Evolutionary conservation across 1,139 yeast species (phyloP).

Genomic region (Fermentozyma sake): DNA sequence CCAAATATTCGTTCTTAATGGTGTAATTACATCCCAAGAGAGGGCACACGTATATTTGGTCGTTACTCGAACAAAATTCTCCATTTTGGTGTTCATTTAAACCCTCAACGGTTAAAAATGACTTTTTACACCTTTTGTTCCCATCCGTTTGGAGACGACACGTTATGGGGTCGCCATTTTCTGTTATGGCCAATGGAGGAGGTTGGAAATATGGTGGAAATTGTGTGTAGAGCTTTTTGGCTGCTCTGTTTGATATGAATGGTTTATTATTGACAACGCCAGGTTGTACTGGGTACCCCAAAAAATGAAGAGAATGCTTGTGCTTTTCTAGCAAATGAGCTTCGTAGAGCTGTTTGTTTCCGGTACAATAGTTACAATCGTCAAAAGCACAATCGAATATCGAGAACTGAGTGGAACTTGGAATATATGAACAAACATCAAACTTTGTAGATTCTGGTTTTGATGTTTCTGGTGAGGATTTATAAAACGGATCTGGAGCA

Average conservation of each 20-base stretch:
- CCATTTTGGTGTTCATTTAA: too few relatives aligned
- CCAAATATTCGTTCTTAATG: constrained; percentile 34
- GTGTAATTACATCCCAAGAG: constrained; percentile 39
- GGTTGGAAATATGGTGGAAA: constrained; percentile 26
- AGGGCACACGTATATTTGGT: constrained; percentile 36
- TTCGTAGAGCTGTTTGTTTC: constrained; percentile 26
- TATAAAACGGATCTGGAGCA: constrained; percentile 8
- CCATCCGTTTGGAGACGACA: too few relatives aligned
- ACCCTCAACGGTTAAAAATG: too few relatives aligned
- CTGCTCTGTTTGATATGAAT: constrained; percentile 10
- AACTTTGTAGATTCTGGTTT: too few relatives aligned
- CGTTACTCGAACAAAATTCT: constrained; percentile 23
- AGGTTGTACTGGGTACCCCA: constrained; percentile 24
- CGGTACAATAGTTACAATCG: constrained; percentile 29
- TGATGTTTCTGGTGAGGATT: too few relatives aligned
- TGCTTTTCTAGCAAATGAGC: constrained; percentile 29
- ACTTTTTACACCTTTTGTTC: too few relatives aligned
- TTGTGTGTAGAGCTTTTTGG: constrained; percentile 12
- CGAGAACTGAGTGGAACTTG: too few relatives aligned
- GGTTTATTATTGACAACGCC: constrained; percentile 4
- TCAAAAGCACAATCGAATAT: constrained; percentile 29
- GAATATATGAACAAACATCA: too few relatives aligned
- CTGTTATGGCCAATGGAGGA: constrained; percentile 26
- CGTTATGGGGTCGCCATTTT: too few relatives aligned
- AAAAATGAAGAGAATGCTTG: constrained; percentile 14